phyloP scores from a whole-genome alignment of 345 rosid species.

The Lagerstroemia speciosa region DNA sequence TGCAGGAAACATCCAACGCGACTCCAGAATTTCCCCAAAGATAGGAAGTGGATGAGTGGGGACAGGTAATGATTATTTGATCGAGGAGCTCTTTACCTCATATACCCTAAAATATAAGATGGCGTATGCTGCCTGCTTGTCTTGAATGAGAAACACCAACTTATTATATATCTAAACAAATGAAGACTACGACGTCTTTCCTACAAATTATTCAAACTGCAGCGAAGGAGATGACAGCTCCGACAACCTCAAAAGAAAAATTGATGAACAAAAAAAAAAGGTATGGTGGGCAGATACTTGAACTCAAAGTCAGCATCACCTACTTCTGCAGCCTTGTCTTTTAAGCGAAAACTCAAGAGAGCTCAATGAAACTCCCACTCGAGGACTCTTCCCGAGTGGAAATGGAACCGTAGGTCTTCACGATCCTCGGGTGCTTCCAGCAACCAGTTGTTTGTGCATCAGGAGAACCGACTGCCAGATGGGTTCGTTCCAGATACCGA shows the following conservation, averaged over 20 bases:
- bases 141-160: constrained; percentile 10
- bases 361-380: constrained; percentile 15
- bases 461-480: constrained; percentile 14
- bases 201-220: constrained; percentile 1
- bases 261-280: not conserved
- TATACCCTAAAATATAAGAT: not conserved
- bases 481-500: constrained; percentile 64
- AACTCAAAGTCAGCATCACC: constrained; percentile 60
- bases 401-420: not conserved
- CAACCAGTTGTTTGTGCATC: not conserved
- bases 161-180: constrained; percentile 1
- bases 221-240: not conserved
- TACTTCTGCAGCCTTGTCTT: constrained; percentile 53
- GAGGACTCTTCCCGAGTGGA: constrained; percentile 9
- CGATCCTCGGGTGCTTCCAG: not conserved
- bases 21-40: no score
- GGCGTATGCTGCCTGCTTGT: not conserved
- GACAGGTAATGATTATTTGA: no score
- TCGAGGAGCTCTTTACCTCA: no score
- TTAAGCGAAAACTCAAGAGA: constrained; percentile 49
- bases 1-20: no score
- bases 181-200: constrained; percentile 7
- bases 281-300: constrained; percentile 31
- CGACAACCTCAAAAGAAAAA: not conserved
- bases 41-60: no score